Percentiles rank a stretch among this genome's conserved stretches.
Evolutionary conservation across 495 filamentous ascomycete species (phyloP).

Genomic region (Xylaria telfairii): DNA sequence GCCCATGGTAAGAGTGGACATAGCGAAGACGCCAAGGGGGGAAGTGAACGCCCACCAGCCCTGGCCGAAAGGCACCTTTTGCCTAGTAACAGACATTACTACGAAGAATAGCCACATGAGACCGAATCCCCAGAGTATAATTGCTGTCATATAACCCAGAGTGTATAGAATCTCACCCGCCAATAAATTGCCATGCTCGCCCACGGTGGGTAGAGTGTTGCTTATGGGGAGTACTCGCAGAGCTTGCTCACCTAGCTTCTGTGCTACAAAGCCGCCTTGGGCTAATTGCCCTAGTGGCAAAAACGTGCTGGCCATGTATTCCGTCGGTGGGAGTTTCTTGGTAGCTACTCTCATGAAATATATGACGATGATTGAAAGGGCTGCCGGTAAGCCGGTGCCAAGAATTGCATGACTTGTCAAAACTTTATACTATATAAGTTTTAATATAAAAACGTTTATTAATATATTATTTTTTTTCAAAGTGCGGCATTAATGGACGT

Average conservation of each 20-base stretch:
- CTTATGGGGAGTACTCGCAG: slow-evolving; percentile 57
- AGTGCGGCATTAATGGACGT: neutral
- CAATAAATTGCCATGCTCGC: slow-evolving; percentile 15
- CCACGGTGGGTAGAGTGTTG: slow-evolving; percentile 42
- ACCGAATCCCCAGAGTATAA: slow-evolving; percentile 67
- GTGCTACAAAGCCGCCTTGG: slow-evolving; percentile 62
- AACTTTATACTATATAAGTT: no score
- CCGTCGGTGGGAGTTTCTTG: slow-evolving; percentile 61
- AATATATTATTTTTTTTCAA: no score
- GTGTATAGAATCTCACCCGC: slow-evolving; percentile 61
- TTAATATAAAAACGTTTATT: no score
- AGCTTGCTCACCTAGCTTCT: slow-evolving; percentile 62
- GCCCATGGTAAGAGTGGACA: slow-evolving; percentile 45
- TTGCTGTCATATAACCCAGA: slow-evolving; percentile 55
- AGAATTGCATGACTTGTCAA: slow-evolving; percentile 63
- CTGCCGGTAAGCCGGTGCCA: slow-evolving; percentile 64
- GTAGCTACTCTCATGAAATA: slow-evolving; percentile 67
- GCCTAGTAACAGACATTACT: slow-evolving; percentile 41
- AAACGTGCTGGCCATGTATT: slow-evolving; percentile 66
- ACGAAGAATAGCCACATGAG: slow-evolving; percentile 70
- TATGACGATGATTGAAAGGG: slow-evolving; percentile 60
- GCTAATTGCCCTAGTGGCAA: slow-evolving; percentile 67
- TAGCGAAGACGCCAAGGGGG: slow-evolving; percentile 63
- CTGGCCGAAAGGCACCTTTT: slow-evolving; percentile 67
- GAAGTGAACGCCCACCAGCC: slow-evolving; percentile 75